Base-by-base conservation (phyloP, 345 rosid species). In the Lepidium africanum region DNA sequence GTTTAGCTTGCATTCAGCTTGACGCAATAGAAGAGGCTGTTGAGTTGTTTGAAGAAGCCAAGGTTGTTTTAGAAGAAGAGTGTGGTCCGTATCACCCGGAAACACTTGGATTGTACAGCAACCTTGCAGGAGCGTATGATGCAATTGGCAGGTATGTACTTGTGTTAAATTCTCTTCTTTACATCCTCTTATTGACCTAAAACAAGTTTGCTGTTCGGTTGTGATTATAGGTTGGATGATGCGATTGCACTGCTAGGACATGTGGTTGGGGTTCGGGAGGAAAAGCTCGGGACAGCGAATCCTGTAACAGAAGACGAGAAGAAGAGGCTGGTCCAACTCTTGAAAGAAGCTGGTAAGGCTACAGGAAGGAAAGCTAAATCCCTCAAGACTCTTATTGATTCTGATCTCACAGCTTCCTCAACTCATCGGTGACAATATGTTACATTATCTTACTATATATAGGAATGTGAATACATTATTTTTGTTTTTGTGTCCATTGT, bases 81-180 rank as follows among this genome's bases (percentile, higher is more conserved):
- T 87, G 77, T 39, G 97, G 98, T 48, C 88, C 94, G 0, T 79
- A 74, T 78, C 98, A 93, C 72, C 85, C 90, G 9, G 96, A 93
- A 76, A 93, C 98, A 10, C 86, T 93, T 7, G 97, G 90, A 23
- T 86, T 93, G 12, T 90, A 87, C 55, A 93, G 92, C 79, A 93
- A 93, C 72, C 97, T 93, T 17, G 94, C 98, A 5, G 98, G 96
- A 74, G 84, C 92, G 12, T 93, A 93, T 69, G 97, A 93, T 75
- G 98, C 98, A 47, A 62, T 81, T 75, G 97, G 97, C 75, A 86
- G 98, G 98, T 92, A 38, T n/a, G 33, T 57, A 74, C 40, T 38
- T 62, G 69, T 73, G 70, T 59, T 56, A 41, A 32, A 23, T 14
- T 76, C 45, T 76, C 40, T 55, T 39, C 55, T 42, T 30, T 23